A percentile compares a stretch with the other conserved stretches of the same genome.
These are phyloP conservation scores for Plasmodium knowlesi DNA, from an alignment of 169 alveolate species.

Conservation along the genomic window DNA sequence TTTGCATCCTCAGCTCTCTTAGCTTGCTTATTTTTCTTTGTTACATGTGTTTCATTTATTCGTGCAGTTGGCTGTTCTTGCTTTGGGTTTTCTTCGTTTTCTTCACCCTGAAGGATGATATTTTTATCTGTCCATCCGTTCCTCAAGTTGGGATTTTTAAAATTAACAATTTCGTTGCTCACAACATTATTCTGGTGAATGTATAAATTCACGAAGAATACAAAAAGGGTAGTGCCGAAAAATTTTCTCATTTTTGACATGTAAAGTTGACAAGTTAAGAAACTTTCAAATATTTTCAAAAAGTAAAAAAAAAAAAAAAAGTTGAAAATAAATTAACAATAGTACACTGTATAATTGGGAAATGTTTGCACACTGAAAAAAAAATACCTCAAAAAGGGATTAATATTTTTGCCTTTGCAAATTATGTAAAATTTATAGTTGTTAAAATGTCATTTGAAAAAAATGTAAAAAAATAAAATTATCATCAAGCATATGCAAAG, in stretches of 20 bases:
- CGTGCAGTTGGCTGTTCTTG: too few species aligned
- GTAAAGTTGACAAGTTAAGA: background rate
- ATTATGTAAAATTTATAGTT: background rate
- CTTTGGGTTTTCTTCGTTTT: background rate
- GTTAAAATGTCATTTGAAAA: background rate
- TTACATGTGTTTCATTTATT: too few species aligned
- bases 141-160: background rate
- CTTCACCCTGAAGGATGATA: background rate
- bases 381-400: background rate
- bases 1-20: background rate
- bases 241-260: constrained; percentile 16
- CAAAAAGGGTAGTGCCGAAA: background rate
- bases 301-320: too few species aligned
- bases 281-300: background rate
- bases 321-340: background rate
- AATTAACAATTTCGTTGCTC: background rate
- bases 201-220: background rate
- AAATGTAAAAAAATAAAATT: background rate
- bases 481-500: too few species aligned
- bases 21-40: background rate
- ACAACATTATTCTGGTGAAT: background rate
- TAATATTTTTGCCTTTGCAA: background rate
- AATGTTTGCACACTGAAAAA: background rate
- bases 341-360: background rate
- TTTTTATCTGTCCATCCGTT: background rate